A percentile compares a stretch with the other conserved stretches of the same genome.
Conservation (phyloP, 2,329 filamentous ascomycete genomes). For the Furcasterigmium furcatum region DNA sequence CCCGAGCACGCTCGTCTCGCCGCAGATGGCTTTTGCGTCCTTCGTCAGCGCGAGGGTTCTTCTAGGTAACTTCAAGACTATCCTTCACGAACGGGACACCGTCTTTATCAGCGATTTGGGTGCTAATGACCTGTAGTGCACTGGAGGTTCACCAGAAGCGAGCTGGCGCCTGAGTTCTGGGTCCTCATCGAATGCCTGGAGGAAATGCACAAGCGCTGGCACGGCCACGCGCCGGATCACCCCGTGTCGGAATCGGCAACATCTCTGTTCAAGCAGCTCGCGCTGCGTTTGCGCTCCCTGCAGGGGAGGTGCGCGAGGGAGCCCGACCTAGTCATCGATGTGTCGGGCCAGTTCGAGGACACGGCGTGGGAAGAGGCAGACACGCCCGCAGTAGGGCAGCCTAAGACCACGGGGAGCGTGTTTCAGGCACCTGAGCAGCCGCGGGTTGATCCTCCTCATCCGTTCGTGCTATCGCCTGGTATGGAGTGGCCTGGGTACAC, state of each 20-base stretch:
- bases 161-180: constrained; percentile 20
- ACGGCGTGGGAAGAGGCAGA: background rate
- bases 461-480: too few species aligned
- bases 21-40: constrained; percentile 40
- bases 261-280: constrained; percentile 17
- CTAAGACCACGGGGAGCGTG: background rate
- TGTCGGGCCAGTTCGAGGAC: constrained; percentile 11
- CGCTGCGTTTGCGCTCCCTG: constrained; percentile 10
- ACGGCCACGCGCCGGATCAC: constrained; percentile 10
- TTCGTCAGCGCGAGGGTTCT: constrained; percentile 39
- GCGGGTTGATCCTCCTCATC: constrained; percentile 1
- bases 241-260: background rate
- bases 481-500: too few species aligned
- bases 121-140: constrained; percentile 16
- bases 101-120: background rate
- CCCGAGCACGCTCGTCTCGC: constrained; percentile 16
- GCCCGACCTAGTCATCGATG: constrained; percentile 10
- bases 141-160: constrained; percentile 19
- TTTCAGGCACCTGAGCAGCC: background rate
- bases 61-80: constrained; percentile 20
- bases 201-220: constrained; percentile 22
- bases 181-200: constrained; percentile 22
- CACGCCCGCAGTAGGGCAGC: background rate
- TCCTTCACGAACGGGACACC: too few species aligned
- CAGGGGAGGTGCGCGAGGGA: constrained; percentile 8